Conservation (phyloP, 108 stramenopile genomes). For the Conticribra weissflogii region DNA sequence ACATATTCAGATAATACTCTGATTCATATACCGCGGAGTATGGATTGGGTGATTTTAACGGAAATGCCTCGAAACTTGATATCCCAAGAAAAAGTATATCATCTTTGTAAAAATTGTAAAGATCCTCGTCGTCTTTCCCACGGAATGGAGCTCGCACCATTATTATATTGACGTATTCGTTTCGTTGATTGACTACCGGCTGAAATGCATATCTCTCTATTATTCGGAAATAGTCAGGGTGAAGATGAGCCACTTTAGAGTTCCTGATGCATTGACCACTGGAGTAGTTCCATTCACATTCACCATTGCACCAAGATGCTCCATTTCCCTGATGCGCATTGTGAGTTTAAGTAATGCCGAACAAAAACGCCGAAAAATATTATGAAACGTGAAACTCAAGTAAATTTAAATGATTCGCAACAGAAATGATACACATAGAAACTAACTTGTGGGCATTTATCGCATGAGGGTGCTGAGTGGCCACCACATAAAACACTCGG, state of each 20-base stretch:
- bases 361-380: too few relatives aligned
- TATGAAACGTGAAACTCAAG: too few relatives aligned
- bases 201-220: constrained; percentile 44
- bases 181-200: constrained; percentile 35
- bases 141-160: constrained; percentile 45
- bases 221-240: constrained; percentile 45
- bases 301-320: constrained; percentile 46
- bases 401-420: too few relatives aligned
- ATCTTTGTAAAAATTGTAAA: constrained; percentile 46
- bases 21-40: constrained; percentile 23
- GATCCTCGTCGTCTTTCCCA: constrained; percentile 26
- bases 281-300: constrained; percentile 36
- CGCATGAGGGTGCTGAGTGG: constrained; percentile 43
- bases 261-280: constrained; percentile 16
- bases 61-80: constrained; percentile 47
- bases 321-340: too few relatives aligned
- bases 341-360: too few relatives aligned
- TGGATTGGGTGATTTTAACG: constrained; percentile 48
- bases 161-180: constrained; percentile 44
- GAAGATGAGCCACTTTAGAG: constrained; percentile 27
- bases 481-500: constrained; percentile 33
- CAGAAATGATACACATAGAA: too few relatives aligned
- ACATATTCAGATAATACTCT: constrained; percentile 41
- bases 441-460: constrained; percentile 43
- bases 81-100: constrained; percentile 50